A percentile compares a stretch with the other conserved stretches of the same genome.
These are phyloP conservation scores for Rhododendron henanense DNA, from an alignment of 148 eudicot genomes.

Conservation along the genomic window DNA sequence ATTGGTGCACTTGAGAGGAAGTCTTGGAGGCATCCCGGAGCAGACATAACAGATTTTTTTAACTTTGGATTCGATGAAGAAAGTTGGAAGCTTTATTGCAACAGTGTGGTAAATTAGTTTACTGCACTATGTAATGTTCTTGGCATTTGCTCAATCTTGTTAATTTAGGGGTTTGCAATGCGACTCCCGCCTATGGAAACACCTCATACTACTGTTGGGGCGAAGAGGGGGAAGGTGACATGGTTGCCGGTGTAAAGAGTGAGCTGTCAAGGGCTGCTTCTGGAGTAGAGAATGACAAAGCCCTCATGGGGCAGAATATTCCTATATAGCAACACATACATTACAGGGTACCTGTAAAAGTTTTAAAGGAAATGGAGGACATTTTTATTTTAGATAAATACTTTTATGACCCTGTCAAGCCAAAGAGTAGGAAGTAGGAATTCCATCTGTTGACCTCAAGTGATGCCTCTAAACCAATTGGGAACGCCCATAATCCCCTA, in stretches of 20 bases:
- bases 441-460: neutral
- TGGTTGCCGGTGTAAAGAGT: neutral
- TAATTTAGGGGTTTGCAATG: neutral
- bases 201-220: neutral
- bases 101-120: constrained; percentile 23
- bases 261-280: neutral
- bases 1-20: constrained; percentile 23
- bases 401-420: neutral
- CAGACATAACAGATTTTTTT: constrained; percentile 34
- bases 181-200: neutral
- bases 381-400: neutral
- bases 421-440: neutral
- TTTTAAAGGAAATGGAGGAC: neutral
- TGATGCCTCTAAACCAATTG: neutral
- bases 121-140: neutral
- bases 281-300: neutral
- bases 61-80: constrained; percentile 42
- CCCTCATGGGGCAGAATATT: neutral
- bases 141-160: neutral
- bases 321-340: neutral
- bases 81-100: constrained; percentile 37
- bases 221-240: neutral
- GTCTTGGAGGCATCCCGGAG: constrained; percentile 30
- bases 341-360: neutral
- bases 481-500: neutral